These are phyloP conservation scores for Coniochaeta sp. DNA, from an alignment of 2,329 filamentous ascomycete species.

Conservation along the genomic window DNA sequence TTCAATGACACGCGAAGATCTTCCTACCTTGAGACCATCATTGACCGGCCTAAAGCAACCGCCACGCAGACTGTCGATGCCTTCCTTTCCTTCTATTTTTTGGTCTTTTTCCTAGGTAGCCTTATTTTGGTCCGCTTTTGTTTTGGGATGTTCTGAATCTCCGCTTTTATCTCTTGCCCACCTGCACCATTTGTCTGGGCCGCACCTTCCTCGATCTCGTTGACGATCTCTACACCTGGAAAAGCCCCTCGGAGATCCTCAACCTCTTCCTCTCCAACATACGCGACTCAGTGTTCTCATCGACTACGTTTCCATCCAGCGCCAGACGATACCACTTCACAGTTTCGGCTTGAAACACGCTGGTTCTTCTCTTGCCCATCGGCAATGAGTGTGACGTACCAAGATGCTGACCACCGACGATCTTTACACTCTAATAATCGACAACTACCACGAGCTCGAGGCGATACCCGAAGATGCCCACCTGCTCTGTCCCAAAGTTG, in stretches of 20 bases:
- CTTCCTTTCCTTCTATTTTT: neutral
- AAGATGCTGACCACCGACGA: conserved; percentile 6
- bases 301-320: neutral
- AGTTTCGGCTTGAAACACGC: neutral
- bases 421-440: conserved; percentile 11
- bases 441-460: conserved; percentile 14
- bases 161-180: too few relatives aligned
- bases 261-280: neutral
- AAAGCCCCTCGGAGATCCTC: neutral
- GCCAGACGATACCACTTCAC: neutral
- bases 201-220: neutral
- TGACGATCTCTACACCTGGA: neutral
- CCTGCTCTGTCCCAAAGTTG: conserved; percentile 59
- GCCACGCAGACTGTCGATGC: neutral
- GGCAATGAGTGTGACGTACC: neutral
- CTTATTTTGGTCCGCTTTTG: neutral
- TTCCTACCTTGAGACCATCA: neutral
- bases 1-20: neutral
- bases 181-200: too few relatives aligned
- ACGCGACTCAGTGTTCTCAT: neutral
- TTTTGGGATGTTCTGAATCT: neutral
- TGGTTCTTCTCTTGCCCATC: neutral
- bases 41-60: neutral
- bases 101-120: neutral
- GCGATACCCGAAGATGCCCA: conserved; percentile 40